Percentiles rank a stretch among this genome's conserved stretches.
Evolutionary conservation across 1,139 yeast species (phyloP).

Genomic region (Pichia terricola): DNA sequence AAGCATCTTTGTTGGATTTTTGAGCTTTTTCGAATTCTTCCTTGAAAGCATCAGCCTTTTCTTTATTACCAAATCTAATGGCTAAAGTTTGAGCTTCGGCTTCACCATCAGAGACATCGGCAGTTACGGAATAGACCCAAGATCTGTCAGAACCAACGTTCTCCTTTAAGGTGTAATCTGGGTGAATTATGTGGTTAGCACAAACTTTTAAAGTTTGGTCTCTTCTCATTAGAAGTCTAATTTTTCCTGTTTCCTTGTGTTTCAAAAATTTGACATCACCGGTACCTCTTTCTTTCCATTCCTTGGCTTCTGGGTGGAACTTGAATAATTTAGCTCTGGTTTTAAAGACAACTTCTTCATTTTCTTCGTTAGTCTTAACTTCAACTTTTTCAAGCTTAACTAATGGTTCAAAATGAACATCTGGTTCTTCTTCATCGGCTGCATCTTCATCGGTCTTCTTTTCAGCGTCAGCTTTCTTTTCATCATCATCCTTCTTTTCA

Average conservation of each 20-base stretch:
- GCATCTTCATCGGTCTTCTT: constrained; percentile 35
- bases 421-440: constrained; percentile 84
- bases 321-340: constrained; percentile 92
- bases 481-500: constrained; percentile 25
- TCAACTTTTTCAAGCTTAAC: constrained; percentile 94
- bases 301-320: constrained; percentile 65
- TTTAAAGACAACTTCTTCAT: constrained; percentile 81
- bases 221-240: constrained; percentile 94
- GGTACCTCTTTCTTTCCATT: constrained; percentile 99
- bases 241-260: constrained; percentile 73
- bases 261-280: constrained; percentile 95
- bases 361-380: constrained; percentile 93
- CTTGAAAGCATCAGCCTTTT: constrained; percentile 93
- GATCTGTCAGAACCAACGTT: constrained; percentile 97
- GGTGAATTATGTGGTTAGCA: constrained; percentile 87
- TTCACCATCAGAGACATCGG: constrained; percentile 91
- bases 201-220: constrained; percentile 96
- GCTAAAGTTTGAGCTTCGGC: constrained; percentile 97
- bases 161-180: constrained; percentile 80
- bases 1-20: constrained; percentile 40
- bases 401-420: constrained; percentile 93
- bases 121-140: constrained; percentile 94
- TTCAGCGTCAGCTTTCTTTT: constrained; percentile 19
- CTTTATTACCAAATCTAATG: constrained; percentile 93
- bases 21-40: constrained; percentile 82